phyloP scores from a whole-genome alignment of 768 basidiomycete genomes.

The Tremella fuciformis region DNA sequence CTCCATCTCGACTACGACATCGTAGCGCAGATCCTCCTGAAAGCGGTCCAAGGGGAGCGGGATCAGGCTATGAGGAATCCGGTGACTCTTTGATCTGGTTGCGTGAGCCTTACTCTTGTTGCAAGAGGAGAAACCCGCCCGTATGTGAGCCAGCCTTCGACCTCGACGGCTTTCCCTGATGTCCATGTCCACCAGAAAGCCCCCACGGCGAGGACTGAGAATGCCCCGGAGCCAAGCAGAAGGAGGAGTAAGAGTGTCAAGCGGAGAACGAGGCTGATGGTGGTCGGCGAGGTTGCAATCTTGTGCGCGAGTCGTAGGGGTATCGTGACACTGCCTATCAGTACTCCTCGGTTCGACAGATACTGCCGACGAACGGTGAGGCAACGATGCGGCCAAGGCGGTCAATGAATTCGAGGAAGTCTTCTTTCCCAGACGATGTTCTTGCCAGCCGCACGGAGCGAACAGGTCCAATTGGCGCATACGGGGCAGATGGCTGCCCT shows the following conservation, averaged over 20 bases:
- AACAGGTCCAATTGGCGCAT: background rate
- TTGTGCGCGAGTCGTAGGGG: constrained; percentile 37
- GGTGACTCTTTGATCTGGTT: constrained; percentile 39
- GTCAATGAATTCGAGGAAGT: constrained; percentile 33
- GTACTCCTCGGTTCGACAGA: background rate
- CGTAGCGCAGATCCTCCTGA: constrained; percentile 46
- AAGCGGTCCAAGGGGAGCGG: constrained; percentile 34
- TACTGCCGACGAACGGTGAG: constrained; percentile 21
- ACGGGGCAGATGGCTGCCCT: no score
- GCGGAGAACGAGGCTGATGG: constrained; percentile 42
- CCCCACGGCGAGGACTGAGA: constrained; percentile 43
- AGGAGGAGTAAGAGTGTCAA: constrained; percentile 36
- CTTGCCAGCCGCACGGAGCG: background rate
- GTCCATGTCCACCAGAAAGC: constrained; percentile 49
- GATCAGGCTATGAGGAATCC: constrained; percentile 43
- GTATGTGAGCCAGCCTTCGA: constrained; percentile 50
- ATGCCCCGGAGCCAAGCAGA: constrained; percentile 32
- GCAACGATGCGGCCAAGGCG: constrained; percentile 8
- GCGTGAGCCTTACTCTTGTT: background rate
- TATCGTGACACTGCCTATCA: constrained; percentile 27
- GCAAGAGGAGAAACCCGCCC: constrained; percentile 29
- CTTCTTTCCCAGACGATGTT: background rate
- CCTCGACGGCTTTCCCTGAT: constrained; percentile 39
- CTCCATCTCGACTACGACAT: constrained; percentile 51
- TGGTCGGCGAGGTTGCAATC: constrained; percentile 41